Percentiles rank a stretch among this genome's conserved stretches.
Evolutionary conservation across 1,139 yeast genomes (phyloP).

Genomic region (Saccharomyces hybrid): DNA sequence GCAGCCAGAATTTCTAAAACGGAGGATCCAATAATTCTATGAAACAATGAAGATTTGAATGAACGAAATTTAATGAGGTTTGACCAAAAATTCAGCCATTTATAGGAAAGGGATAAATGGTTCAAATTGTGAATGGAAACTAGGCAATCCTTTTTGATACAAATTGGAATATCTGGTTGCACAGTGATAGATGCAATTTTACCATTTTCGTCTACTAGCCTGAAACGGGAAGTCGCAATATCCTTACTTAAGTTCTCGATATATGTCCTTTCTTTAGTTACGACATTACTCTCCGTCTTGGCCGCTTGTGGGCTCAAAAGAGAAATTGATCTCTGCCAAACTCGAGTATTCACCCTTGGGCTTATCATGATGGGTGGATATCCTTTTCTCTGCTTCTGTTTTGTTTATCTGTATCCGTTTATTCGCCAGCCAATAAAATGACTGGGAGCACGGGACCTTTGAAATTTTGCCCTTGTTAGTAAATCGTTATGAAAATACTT

Average conservation of each 20-base stretch:
- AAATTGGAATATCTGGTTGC: conserved; percentile 21
- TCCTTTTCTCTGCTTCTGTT: not conserved
- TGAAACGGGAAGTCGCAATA: conserved; percentile 9
- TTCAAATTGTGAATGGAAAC: conserved; percentile 15
- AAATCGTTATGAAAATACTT: not conserved
- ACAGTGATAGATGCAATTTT: conserved; percentile 17
- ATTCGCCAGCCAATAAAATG: not conserved
- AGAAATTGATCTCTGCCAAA: not conserved
- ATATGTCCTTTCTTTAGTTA: not conserved
- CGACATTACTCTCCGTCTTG: not conserved
- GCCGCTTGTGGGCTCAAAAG: not conserved
- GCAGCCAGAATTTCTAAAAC: conserved; percentile 19
- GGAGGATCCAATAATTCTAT: conserved; percentile 17
- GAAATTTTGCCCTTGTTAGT: not conserved
- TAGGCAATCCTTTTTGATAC: conserved; percentile 19
- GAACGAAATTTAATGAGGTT: conserved; percentile 15
- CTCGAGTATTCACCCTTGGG: not conserved
- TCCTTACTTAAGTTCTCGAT: conserved; percentile 3
- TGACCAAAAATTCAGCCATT: conserved; percentile 21
- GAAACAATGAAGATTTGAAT: conserved; percentile 16
- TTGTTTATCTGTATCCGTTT: not conserved
- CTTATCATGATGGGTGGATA: not conserved
- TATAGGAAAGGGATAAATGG: conserved; percentile 14
- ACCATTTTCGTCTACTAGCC: conserved; percentile 17
- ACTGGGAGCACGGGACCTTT: conserved; percentile 1